phyloP scores from a whole-genome alignment of 768 basidiomycete genomes.

The Boletus vermiculosoides region DNA sequence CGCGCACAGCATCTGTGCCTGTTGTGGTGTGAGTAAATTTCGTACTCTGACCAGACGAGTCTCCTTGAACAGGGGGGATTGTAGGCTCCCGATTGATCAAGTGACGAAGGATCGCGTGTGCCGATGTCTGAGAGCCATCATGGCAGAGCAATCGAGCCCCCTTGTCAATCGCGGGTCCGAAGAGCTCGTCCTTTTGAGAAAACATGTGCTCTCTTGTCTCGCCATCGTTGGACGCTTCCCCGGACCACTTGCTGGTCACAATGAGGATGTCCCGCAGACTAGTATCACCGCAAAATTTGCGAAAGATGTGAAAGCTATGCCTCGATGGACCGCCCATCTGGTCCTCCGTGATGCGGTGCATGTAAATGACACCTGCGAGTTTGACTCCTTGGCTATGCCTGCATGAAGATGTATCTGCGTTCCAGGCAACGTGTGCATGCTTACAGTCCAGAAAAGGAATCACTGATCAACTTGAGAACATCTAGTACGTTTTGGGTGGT shows the following conservation, averaged over 20 bases:
- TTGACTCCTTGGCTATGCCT: slow-evolving; percentile 31
- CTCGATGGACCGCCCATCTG: slow-evolving; percentile 43
- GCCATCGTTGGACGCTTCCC: slow-evolving; percentile 32
- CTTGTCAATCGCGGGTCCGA: slow-evolving; percentile 45
- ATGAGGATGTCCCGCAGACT: slow-evolving; percentile 47
- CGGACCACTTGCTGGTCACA: slow-evolving; percentile 47
- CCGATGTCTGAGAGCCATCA: slow-evolving; percentile 41
- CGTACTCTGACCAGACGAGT: slow-evolving; percentile 42
- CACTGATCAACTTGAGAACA: slow-evolving; percentile 47
- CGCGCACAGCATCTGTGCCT: slow-evolving; percentile 43
- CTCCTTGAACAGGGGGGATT: slow-evolving; percentile 44
- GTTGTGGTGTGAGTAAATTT: slow-evolving; percentile 44
- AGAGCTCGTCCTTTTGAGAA: slow-evolving; percentile 36
- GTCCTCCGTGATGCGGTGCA: slow-evolving; percentile 47
- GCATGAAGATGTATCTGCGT: neutral
- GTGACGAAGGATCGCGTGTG: slow-evolving; percentile 42
- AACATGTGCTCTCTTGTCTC: slow-evolving; percentile 41
- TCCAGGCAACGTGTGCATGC: neutral
- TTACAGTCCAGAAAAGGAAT: slow-evolving; percentile 22
- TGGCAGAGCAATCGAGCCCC: slow-evolving; percentile 45
- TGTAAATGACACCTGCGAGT: slow-evolving; percentile 48
- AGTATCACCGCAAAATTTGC: slow-evolving; percentile 47
- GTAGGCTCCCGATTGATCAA: slow-evolving; percentile 39
- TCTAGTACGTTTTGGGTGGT: slow-evolving; percentile 43
- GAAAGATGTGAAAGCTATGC: slow-evolving; percentile 46